phyloP scores from a whole-genome alignment of 179 eudicot species.

The Spergularia azorica region DNA sequence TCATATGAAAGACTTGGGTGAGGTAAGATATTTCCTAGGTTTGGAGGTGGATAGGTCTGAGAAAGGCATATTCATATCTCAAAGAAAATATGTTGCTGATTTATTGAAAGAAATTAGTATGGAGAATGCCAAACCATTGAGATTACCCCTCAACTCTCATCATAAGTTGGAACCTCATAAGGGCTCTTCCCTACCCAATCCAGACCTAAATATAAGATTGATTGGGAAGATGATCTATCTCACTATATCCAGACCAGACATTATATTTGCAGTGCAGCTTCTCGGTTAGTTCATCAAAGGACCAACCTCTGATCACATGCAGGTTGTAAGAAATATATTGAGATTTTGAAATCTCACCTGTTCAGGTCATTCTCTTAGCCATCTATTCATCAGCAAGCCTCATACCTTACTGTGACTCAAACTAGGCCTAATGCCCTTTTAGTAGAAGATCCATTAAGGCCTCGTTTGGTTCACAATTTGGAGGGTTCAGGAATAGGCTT shows the following conservation, averaged over 20 bases:
- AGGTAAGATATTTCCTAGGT: neutral
- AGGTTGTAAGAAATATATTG: neutral
- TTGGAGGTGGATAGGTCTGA: neutral
- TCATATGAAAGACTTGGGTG: neutral
- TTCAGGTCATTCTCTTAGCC: neutral
- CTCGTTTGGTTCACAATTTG: no score
- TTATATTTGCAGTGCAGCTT: neutral
- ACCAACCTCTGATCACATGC: neutral
- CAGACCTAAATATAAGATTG: neutral
- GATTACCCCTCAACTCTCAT: neutral
- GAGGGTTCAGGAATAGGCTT: no score
- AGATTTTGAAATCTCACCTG: neutral
- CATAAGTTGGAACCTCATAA: neutral
- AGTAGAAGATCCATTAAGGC: neutral
- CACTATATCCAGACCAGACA: neutral
- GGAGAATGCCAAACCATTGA: neutral
- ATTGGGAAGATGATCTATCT: neutral
- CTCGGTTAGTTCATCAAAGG: neutral
- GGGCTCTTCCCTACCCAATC: neutral
- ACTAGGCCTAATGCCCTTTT: neutral
- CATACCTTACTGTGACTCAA: neutral
- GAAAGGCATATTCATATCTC: neutral
- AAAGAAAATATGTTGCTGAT: neutral
- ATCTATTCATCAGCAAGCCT: neutral
- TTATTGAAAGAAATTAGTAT: neutral